Evolutionary conservation across 2,329 filamentous ascomycete genomes (phyloP), one percentile per base, ranked within the genome.

Genomic region (Sarocladium kiliense): DNA sequence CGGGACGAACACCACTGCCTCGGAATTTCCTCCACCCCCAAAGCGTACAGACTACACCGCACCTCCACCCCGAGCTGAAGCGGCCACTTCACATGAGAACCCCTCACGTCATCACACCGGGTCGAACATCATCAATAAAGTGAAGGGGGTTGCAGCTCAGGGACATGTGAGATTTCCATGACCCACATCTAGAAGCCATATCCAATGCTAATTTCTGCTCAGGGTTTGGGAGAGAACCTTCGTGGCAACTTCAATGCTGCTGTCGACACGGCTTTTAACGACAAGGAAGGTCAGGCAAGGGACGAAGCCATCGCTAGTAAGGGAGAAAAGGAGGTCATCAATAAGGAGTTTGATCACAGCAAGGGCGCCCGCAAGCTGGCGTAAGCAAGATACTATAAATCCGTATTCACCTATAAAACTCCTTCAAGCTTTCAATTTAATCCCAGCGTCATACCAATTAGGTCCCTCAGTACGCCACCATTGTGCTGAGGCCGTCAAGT

Each of bases 401-500:
- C n/a, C n/a, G n/a, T n/a, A n/a, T n/a, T n/a, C n/a, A n/a, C n/a
- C n/a, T n/a, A n/a, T n/a, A n/a, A n/a, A n/a, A n/a, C n/a, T n/a
- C n/a, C n/a, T n/a, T n/a, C n/a, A n/a, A n/a, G n/a, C n/a, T n/a
- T n/a, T n/a, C n/a, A n/a, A n/a, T n/a, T n/a, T n/a, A n/a, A n/a
- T n/a, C n/a, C n/a, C n/a, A n/a, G n/a, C n/a, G n/a, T n/a, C n/a
- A n/a, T n/a, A n/a, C n/a, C n/a, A n/a, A n/a, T n/a, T n/a, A 32
- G 12, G 30, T 32, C 30, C 12, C 30, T 66, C 82, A 92, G 63
- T 86, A 93, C 1, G 88, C 87, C 56, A 93, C 80, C 75, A 82
- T 78, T 2, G 73, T 69, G 54, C 72, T 80, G 62, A 93, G 68
- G 0, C 89, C 89, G 59, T 88, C 84, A 66, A 88, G 58, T 76